Evolutionary conservation across 306 rosid genomes (phyloP), one percentile per base, ranked within the genome.

Genomic region (Citrullus mucosospermus): DNA sequence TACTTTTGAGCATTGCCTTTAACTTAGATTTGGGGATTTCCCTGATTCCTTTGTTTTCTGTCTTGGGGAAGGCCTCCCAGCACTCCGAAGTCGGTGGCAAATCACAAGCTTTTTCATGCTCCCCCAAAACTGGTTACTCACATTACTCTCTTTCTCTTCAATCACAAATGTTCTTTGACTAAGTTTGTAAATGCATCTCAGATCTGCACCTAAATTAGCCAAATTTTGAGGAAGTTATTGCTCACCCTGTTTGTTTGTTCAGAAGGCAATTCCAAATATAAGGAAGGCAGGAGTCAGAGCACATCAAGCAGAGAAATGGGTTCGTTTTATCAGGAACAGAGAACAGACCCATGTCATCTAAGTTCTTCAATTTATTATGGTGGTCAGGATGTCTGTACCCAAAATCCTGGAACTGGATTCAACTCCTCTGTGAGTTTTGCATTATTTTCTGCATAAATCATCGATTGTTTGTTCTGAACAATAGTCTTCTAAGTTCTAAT

Each of bases 291-390:
- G 81, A 81, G 81, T 80, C 85, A 79, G 79, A 81, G 51, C 82
- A 77, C 61, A 39, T 51, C 28, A 76, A 69, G 77, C 17, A 82
- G 76, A 82, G 96, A 92, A 69, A 74, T 41, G 85, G 85, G 84
- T 67, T 84, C 87, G 68, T 60, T 88, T 38, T 89, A 86, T 84
- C 82, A 83, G 36, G 94, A 94, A 9, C 94, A 94, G 79, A 87
- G 83, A 85, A 83, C 84, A 66, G 90, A 88, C 25, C 98, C 97
- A 50, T 94, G 97, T 81, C 90, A 85, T 50, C 90, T 92, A 54
- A 90, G 98, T 58, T 94, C 97, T 75, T 94, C 98, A 48, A 90
- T 94, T 84, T 89, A 89, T 44, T 94, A 94, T 77, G 98, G 98
- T 61, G 98, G 97, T 79, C 97, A 86, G 75, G 98, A 94, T 78